A percentile compares a stretch with the other conserved stretches of the same genome.
phyloP scores from a whole-genome alignment of 805 yeast species.

The Limtongozyma cylindracea region DNA sequence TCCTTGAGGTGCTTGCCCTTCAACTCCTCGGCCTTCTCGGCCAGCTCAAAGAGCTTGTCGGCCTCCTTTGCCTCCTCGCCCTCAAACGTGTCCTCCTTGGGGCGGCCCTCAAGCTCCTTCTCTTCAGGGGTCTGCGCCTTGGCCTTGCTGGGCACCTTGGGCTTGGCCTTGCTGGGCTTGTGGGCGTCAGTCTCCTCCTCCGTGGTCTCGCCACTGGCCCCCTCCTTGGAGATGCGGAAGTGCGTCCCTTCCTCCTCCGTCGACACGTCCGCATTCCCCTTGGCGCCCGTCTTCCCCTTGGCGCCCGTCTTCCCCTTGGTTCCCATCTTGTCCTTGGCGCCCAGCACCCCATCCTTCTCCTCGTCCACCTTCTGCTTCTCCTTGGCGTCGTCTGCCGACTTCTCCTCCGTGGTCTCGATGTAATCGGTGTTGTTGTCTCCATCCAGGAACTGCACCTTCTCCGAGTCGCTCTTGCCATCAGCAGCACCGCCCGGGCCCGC shows the following conservation, averaged over 20 bases:
- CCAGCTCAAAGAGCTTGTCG: conserved; percentile 2
- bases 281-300: conserved; percentile 1
- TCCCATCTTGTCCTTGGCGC: conserved; percentile 1
- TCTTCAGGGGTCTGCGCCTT: neutral
- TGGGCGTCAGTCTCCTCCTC: neutral
- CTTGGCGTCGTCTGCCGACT: too few relatives aligned
- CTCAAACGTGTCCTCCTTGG: conserved; percentile 7
- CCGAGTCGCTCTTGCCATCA: conserved; percentile 1
- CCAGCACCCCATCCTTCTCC: conserved; percentile 1
- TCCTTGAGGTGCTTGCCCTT: conserved; percentile 1
- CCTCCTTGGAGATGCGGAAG: neutral
- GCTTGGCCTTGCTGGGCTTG: neutral
- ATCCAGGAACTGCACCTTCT: too few relatives aligned
- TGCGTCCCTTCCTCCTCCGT: too few relatives aligned
- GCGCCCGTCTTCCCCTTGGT: neutral
- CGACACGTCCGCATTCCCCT: too few relatives aligned
- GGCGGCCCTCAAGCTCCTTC: conserved; percentile 1
- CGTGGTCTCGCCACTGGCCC: neutral
- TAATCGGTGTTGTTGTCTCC: too few relatives aligned
- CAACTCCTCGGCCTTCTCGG: conserved; percentile 1
- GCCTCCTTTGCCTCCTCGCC: conserved; percentile 4
- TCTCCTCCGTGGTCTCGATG: neutral
- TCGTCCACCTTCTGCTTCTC: conserved; percentile 2
- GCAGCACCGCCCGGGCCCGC: conserved; percentile 2
- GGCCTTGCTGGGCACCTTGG: neutral